Conservation (phyloP, 306 rosid species). For the Prunus fruticosa region DNA sequence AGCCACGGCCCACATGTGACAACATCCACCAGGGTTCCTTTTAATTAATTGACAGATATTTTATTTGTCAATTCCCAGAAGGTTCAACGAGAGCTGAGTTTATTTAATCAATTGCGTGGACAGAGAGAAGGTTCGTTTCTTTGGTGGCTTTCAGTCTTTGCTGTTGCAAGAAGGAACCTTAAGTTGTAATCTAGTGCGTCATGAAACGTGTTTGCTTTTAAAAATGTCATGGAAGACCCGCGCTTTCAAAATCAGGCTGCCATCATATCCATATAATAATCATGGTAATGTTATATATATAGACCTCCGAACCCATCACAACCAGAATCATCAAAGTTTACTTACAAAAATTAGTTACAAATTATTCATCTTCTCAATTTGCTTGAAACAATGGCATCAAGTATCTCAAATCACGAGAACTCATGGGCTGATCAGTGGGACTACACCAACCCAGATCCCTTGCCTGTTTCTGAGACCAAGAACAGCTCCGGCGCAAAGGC, state of each 20-base stretch:
- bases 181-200: not conserved
- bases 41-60: not conserved
- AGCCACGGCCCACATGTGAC: not conserved
- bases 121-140: not conserved
- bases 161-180: not conserved
- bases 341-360: not conserved
- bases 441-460: not conserved
- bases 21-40: too few species aligned
- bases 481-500: slow-evolving; percentile 5
- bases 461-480: not conserved
- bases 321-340: not conserved
- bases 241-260: not conserved
- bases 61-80: not conserved
- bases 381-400: slow-evolving; percentile 14
- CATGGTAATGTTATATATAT: not conserved
- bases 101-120: not conserved
- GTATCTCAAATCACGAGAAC: slow-evolving; percentile 12
- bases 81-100: too few species aligned
- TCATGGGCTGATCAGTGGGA: slow-evolving; percentile 50
- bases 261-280: not conserved
- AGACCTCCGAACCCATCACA: not conserved
- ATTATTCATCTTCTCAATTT: not conserved
- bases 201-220: not conserved
- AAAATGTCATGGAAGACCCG: not conserved
- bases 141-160: not conserved